These are phyloP conservation scores for Rhodomyrtus psidioides DNA, from an alignment of 441 rosid species.

Conservation along the genomic window DNA sequence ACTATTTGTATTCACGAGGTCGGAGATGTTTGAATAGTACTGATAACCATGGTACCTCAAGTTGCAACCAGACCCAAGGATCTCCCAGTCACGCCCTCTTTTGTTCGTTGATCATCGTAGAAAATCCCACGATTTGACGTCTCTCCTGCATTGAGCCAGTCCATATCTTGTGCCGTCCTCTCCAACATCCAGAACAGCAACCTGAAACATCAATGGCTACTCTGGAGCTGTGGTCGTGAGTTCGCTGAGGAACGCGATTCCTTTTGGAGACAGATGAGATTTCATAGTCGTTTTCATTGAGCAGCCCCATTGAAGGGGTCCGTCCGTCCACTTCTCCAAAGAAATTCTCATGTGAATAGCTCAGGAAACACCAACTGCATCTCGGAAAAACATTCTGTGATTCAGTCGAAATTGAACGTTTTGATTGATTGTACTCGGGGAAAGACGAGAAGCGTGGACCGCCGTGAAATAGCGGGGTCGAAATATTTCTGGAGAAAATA, in stretches of 20 bases:
- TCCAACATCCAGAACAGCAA: slow-evolving; percentile 21
- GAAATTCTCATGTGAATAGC: not conserved
- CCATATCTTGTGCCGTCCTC: slow-evolving; percentile 33
- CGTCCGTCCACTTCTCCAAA: not conserved
- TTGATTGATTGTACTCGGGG: not conserved
- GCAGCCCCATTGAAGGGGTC: no score
- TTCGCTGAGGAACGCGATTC: not conserved
- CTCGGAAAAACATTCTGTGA: no score
- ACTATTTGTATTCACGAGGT: not conserved
- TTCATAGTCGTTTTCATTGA: not conserved
- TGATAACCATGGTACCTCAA: slow-evolving; percentile 27
- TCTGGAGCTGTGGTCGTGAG: not conserved
- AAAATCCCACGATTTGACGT: slow-evolving; percentile 19
- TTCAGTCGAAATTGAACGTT: no score
- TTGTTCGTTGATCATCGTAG: slow-evolving; percentile 17
- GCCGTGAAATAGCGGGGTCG: not conserved
- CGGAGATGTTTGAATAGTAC: slow-evolving; percentile 24
- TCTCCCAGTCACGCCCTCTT: slow-evolving; percentile 33
- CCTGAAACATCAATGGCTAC: slow-evolving; percentile 21
- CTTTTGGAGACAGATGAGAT: not conserved
- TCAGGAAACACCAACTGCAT: no score
- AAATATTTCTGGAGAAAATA: no score
- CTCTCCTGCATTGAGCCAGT: slow-evolving; percentile 36
- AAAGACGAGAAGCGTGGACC: not conserved
- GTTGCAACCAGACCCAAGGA: slow-evolving; percentile 37